phyloP scores from a whole-genome alignment of 345 rosid species.

The Punica granatum region DNA sequence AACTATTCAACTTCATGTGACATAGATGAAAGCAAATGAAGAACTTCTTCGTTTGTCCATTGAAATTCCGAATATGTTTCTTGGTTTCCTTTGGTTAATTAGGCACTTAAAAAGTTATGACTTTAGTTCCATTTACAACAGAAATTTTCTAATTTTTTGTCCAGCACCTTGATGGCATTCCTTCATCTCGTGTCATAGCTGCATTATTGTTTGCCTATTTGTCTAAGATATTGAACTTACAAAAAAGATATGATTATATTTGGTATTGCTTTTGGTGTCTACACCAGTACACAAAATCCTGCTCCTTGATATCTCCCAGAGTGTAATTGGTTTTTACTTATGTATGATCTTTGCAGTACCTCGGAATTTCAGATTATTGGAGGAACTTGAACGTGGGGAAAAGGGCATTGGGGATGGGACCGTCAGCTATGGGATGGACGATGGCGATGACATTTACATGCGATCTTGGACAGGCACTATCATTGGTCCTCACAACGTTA shows the following conservation, averaged over 20 bases:
- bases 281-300: neutral
- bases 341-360: slow-evolving; percentile 2
- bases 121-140: neutral
- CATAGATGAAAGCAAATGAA: too few species aligned
- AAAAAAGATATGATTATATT: neutral
- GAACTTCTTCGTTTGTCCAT: neutral
- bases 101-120: neutral
- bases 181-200: neutral
- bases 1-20: too few species aligned
- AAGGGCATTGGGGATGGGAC: slow-evolving; percentile 14
- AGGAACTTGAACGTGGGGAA: slow-evolving; percentile 12
- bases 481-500: slow-evolving; percentile 12
- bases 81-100: neutral
- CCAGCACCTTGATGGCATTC: neutral
- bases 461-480: slow-evolving; percentile 14
- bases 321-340: neutral
- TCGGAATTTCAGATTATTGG: slow-evolving; percentile 11
- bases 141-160: neutral
- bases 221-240: neutral
- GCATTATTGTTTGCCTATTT: neutral
- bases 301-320: neutral
- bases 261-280: neutral
- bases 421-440: slow-evolving; percentile 15
- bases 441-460: slow-evolving; percentile 13
- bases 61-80: neutral